Evolutionary conservation across 2,329 filamentous ascomycete genomes (phyloP).

Genomic region (Curvularia spicifera): DNA sequence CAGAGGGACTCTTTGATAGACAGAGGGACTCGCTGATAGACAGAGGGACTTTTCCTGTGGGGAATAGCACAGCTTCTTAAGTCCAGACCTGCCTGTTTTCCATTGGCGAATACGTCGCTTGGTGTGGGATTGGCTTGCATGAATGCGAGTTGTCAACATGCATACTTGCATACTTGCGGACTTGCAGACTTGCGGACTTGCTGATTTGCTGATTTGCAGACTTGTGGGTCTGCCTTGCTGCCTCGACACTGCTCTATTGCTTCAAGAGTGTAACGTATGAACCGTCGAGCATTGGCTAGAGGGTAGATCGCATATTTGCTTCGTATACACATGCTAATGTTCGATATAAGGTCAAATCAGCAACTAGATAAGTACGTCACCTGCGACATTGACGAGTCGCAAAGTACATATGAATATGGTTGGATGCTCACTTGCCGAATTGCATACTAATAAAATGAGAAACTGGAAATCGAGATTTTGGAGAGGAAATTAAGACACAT

Average conservation of each 20-base stretch:
- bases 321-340: neutral
- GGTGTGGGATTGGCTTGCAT: slow-evolving; percentile 18
- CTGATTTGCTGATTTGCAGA: neutral
- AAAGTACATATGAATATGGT: too few species aligned
- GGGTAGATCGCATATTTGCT: neutral
- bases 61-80: neutral
- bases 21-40: neutral
- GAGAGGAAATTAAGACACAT: too few species aligned
- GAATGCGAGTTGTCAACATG: slow-evolving; percentile 8
- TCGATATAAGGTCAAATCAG: neutral
- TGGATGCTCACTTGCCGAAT: neutral
- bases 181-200: slow-evolving; percentile 16
- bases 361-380: neutral
- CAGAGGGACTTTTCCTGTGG: neutral
- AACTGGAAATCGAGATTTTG: neutral
- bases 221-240: neutral
- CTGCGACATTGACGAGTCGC: neutral
- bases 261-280: neutral
- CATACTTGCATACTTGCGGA: slow-evolving; percentile 16
- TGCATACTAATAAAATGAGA: neutral
- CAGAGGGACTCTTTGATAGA: neutral
- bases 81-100: rapidly evolving
- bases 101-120: neutral
- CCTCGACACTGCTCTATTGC: neutral
- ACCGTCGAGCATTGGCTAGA: neutral